Evolutionary conservation across 2,329 filamentous ascomycete genomes (phyloP), one percentile per base, ranked within the genome.

Genomic region (Hypoxylon sp.): DNA sequence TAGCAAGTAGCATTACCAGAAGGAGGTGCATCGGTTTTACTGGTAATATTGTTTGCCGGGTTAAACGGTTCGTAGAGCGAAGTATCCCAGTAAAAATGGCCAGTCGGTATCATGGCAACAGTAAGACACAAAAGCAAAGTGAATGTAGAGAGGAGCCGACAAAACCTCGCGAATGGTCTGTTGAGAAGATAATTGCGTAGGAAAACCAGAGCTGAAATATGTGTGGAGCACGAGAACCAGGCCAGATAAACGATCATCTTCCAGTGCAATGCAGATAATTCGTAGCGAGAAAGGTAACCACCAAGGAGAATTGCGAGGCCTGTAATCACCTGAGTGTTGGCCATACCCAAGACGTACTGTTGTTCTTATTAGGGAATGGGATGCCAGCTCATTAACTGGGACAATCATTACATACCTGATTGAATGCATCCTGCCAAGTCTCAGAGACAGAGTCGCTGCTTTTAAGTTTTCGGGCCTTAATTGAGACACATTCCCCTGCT

Each of bases 201-300:
- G 7, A 63, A 63, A 17, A 47, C 29, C 37, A 63, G 29, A 8
- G 53, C 32, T 13, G 60, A 63, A 7, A 57, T 24, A n/a, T 63
- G 42, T 2, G 60, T 63, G 4, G 51, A 24, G 24, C 35, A 57
- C 3, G 60, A 57, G 13, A 63, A 63, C 60, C 60, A 63, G 11
- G 52, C 51, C 3, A 63, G n/a, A 10, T 57, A 63, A 19, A 46
- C 46, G 29, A 57, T 44, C 46, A 57, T 63, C 27, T 63, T 63
- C 60, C 60, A 63, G 21, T 63, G 53, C 0, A 63, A 37, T 15
- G 60, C 60, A 11, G 60, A 52, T 4, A 57, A 32, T 3, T 11
- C 53, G 17, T 11, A 29, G 4, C 50, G 39, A 39, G 17, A 19
- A 29, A 52, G 3, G 55, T 55, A 50, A 11, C 46, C 54, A 6